These are phyloP conservation scores for Tephrocybe sp. DNA, from an alignment of 768 basidiomycete species.

Conservation along the genomic window DNA sequence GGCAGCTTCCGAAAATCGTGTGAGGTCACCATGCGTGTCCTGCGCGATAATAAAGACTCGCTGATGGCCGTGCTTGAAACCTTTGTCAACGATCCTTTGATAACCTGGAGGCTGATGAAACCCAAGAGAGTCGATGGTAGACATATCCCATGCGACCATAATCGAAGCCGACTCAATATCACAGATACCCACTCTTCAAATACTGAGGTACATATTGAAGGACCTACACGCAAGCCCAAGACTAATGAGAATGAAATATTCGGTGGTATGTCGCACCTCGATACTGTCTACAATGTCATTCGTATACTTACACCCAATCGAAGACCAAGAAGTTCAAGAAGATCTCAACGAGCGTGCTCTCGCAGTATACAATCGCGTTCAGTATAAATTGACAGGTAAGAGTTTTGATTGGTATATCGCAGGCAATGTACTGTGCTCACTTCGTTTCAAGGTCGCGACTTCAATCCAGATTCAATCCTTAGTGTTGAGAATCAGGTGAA, in stretches of 20 bases:
- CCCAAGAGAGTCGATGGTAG: constrained; percentile 64
- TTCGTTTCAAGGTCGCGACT: constrained; percentile 70
- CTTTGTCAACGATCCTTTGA: constrained; percentile 96
- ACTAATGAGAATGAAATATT: constrained; percentile 93
- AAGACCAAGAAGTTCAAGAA: constrained; percentile 66
- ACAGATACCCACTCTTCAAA: too few relatives aligned
- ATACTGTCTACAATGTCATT: background rate
- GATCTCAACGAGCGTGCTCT: constrained; percentile 88
- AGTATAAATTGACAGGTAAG: constrained; percentile 88
- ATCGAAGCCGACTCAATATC: too few relatives aligned
- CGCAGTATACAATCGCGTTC: constrained; percentile 89
- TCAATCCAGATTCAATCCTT: constrained; percentile 77
- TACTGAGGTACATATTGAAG: constrained; percentile 75
- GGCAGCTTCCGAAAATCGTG: constrained; percentile 94
- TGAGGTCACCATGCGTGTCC: constrained; percentile 95
- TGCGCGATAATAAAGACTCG: constrained; percentile 95
- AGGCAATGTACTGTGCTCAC: too few relatives aligned
- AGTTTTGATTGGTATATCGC: constrained; percentile 14
- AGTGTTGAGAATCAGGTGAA: constrained; percentile 82
- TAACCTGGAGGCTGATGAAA: constrained; percentile 93
- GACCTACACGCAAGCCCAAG: constrained; percentile 73
- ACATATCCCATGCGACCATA: too few relatives aligned
- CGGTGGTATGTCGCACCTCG: constrained; percentile 53
- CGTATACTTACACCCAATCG: too few relatives aligned
- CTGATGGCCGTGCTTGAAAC: constrained; percentile 99